Percentiles rank a stretch among this genome's conserved stretches.
These are phyloP conservation scores for Ceriops zippeliana DNA, from an alignment of 345 rosid species.

Conservation along the genomic window DNA sequence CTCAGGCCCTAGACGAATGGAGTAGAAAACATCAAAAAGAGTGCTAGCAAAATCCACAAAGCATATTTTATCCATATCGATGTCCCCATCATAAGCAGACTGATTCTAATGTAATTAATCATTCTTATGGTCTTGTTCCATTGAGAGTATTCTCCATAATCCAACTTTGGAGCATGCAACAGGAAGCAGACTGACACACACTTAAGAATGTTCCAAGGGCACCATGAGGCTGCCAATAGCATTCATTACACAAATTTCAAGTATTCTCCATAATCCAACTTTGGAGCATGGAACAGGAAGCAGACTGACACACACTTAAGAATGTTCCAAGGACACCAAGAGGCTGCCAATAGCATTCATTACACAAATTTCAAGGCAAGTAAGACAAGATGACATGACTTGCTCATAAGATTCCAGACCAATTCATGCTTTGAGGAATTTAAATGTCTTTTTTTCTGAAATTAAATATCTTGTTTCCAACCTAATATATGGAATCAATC, in stretches of 20 bases:
- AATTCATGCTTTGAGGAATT: no score
- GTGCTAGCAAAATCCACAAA: neutral
- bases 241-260: neutral
- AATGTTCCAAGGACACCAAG: neutral
- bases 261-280: neutral
- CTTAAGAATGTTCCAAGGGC: neutral
- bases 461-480: no score
- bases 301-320: no score
- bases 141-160: neutral
- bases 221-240: neutral
- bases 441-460: no score
- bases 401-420: neutral
- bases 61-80: neutral
- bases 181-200: no score
- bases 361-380: neutral
- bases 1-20: neutral
- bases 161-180: neutral
- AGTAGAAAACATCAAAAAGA: neutral
- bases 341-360: neutral
- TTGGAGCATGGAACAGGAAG: no score
- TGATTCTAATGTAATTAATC: neutral
- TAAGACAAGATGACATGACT: neutral
- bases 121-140: neutral
- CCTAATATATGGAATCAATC: no score
- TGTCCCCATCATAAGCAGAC: neutral